Evolutionary conservation across 371 early-diverging fungal genomes (phyloP).

Genomic region (Circinella minor): DNA sequence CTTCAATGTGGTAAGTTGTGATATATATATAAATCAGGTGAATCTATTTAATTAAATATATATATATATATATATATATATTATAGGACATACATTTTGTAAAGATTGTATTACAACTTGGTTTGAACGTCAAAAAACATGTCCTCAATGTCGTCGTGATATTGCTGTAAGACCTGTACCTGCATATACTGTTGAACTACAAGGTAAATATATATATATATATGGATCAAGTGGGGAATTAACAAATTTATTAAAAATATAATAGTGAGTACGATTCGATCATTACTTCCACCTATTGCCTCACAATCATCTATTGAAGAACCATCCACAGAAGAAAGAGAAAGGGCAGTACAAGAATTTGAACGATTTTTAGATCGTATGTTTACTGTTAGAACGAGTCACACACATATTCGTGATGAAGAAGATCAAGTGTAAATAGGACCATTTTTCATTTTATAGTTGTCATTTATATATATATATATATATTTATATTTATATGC

Average conservation of each 20-base stretch:
- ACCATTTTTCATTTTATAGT: background rate
- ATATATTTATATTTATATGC: background rate
- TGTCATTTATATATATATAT: too few species aligned
- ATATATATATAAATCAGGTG: background rate
- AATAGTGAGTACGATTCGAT: slow-evolving; percentile 4
- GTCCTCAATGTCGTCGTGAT: slow-evolving; percentile 14
- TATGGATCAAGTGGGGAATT: background rate
- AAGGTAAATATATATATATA: too few species aligned
- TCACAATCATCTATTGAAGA: background rate
- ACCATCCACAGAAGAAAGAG: background rate
- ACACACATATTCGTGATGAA: slow-evolving; percentile 8
- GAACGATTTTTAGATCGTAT: background rate
- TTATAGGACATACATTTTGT: slow-evolving; percentile 17
- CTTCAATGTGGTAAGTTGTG: slow-evolving; percentile 17
- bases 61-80: too few species aligned
- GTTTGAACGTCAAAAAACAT: slow-evolving; percentile 15
- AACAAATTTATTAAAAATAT: background rate
- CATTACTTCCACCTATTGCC: background rate
- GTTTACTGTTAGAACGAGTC: background rate
- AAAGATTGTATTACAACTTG: slow-evolving; percentile 10
- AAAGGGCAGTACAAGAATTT: slow-evolving; percentile 1
- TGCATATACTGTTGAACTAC: slow-evolving; percentile 12
- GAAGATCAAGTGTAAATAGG: slow-evolving; percentile 17
- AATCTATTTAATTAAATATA: too few species aligned
- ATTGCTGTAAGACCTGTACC: slow-evolving; percentile 12